A percentile compares a stretch with the other conserved stretches of the same genome.
Conservation (phyloP, 1,284 basidiomycete genomes). For the Coniferiporia sulphurascens region DNA sequence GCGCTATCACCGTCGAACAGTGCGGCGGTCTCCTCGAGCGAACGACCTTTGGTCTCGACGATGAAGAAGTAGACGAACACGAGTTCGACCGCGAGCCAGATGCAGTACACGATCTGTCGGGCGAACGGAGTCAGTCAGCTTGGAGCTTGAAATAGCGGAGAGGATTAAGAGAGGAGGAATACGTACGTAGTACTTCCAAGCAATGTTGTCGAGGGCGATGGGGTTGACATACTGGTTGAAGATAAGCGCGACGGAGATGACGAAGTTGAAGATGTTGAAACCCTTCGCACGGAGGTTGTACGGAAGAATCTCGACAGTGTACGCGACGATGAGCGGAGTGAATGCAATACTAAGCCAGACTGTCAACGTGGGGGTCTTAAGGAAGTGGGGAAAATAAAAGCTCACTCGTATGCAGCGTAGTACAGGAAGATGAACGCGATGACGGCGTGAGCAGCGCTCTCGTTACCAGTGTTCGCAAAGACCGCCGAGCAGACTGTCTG, state of each 20-base stretch:
- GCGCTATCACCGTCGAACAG: slow-evolving; percentile 34
- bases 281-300: slow-evolving; percentile 57
- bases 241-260: slow-evolving; percentile 45
- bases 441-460: slow-evolving; percentile 37
- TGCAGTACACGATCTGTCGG: slow-evolving; percentile 37
- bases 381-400: background rate
- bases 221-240: slow-evolving; percentile 57
- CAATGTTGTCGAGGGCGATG: slow-evolving; percentile 31
- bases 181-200: slow-evolving; percentile 37
- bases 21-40: slow-evolving; percentile 36
- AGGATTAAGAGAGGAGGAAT: background rate
- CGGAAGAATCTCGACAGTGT: slow-evolving; percentile 57
- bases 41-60: slow-evolving; percentile 39
- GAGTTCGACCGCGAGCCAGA: slow-evolving; percentile 35
- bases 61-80: slow-evolving; percentile 37
- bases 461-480: slow-evolving; percentile 32
- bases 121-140: background rate
- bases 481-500: slow-evolving; percentile 40
- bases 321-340: slow-evolving; percentile 51
- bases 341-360: slow-evolving; percentile 36
- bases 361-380: background rate
- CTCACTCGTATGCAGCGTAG: slow-evolving; percentile 40
- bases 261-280: slow-evolving; percentile 51
- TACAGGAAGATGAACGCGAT: slow-evolving; percentile 47
- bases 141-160: background rate